A percentile compares a stretch with the other conserved stretches of the same genome.
Conservation (phyloP, 306 rosid genomes). For the Sesbania bispinosa region DNA sequence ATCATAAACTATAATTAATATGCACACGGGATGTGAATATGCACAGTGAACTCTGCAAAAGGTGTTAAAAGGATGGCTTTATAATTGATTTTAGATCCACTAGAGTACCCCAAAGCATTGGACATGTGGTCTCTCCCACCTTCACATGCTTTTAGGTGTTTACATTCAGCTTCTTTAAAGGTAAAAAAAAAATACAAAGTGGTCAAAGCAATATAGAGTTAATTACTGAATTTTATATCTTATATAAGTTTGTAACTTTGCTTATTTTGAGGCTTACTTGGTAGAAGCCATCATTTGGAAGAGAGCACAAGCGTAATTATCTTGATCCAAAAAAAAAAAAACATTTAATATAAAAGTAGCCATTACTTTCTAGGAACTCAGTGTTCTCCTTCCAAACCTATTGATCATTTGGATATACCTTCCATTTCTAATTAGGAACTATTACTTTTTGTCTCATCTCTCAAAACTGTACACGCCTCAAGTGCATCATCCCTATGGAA, state of each 20-base stretch:
- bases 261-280: conserved; percentile 35
- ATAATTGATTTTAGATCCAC: conserved; percentile 12
- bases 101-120: background rate
- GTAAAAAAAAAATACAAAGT: background rate
- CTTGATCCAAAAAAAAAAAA: too few species aligned
- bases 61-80: background rate
- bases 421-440: too few species aligned
- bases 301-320: conserved; percentile 45
- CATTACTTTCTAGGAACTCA: too few species aligned
- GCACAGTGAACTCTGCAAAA: background rate
- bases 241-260: background rate
- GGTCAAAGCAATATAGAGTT: conserved; percentile 21
- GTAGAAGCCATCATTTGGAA: conserved; percentile 33
- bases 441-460: too few species aligned
- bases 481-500: too few species aligned
- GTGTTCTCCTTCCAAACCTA: too few species aligned
- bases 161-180: background rate
- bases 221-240: background rate
- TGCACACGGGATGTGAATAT: conserved; percentile 29
- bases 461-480: too few species aligned
- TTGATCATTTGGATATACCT: too few species aligned
- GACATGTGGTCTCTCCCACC: conserved; percentile 32
- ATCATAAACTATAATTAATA: background rate
- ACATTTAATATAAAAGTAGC: too few species aligned
- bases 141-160: conserved; percentile 12